Percentiles rank a stretch among this genome's conserved stretches.
Evolutionary conservation across 73 alveolate species (phyloP).

Genomic region (Uronychia binucleata): DNA sequence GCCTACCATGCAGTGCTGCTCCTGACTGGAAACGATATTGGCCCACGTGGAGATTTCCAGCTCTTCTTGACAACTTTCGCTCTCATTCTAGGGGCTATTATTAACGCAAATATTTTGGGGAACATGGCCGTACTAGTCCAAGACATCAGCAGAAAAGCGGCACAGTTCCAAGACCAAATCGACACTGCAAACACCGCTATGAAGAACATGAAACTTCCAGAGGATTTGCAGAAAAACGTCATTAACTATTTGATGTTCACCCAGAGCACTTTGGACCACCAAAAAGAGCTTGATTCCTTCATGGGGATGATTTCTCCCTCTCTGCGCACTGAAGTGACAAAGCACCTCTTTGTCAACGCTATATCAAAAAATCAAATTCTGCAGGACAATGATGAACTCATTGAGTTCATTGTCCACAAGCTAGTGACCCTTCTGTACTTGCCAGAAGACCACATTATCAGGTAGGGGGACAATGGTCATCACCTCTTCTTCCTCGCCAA

Average conservation of each 20-base stretch:
- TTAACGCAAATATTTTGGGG: slow-evolving; percentile 30
- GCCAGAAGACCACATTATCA: slow-evolving; percentile 27
- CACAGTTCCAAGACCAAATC: slow-evolving; percentile 12
- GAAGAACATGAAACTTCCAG: slow-evolving; percentile 40
- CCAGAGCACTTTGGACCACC: slow-evolving; percentile 49
- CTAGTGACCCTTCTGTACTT: slow-evolving; percentile 11
- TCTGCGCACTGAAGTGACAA: slow-evolving; percentile 17
- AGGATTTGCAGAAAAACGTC: slow-evolving; percentile 14
- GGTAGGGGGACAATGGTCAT: slow-evolving; percentile 9
- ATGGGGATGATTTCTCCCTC: slow-evolving; percentile 55
- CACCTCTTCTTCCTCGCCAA: slow-evolving; percentile 12
- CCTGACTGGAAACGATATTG: slow-evolving; percentile 22
- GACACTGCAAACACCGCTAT: slow-evolving; percentile 34
- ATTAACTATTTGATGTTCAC: slow-evolving; percentile 23
- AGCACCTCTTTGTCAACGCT: slow-evolving; percentile 16
- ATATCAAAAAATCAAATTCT: background rate
- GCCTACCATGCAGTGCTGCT: slow-evolving; percentile 11
- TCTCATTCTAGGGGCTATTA: slow-evolving; percentile 17
- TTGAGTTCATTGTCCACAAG: slow-evolving; percentile 8
- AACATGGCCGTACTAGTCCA: slow-evolving; percentile 31
- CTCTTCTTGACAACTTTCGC: background rate
- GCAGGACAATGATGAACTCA: background rate
- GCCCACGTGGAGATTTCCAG: slow-evolving; percentile 11
- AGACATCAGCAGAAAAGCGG: slow-evolving; percentile 18
- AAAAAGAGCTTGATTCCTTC: slow-evolving; percentile 56